Percentiles rank a stretch among this genome's conserved stretches.
These are phyloP conservation scores for Daedalea quercina DNA, from an alignment of 768 basidiomycete species.

Conservation along the genomic window DNA sequence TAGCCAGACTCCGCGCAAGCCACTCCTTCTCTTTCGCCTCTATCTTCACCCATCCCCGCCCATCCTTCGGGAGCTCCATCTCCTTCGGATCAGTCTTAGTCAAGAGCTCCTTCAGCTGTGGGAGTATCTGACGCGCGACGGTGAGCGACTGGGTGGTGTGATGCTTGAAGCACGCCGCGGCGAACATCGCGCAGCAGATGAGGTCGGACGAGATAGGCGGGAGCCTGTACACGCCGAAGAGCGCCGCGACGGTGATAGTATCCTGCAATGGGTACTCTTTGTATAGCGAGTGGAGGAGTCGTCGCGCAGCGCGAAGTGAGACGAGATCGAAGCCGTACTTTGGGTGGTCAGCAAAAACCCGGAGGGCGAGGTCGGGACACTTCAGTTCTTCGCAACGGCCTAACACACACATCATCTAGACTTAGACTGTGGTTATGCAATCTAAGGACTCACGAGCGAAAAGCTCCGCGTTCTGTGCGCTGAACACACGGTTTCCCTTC, in stretches of 20 bases:
- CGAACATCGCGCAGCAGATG: slow-evolving; percentile 48
- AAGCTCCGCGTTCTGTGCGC: slow-evolving; percentile 33
- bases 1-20: slow-evolving; percentile 29
- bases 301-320: slow-evolving; percentile 44
- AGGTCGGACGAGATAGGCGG: slow-evolving; percentile 50
- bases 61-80: slow-evolving; percentile 8
- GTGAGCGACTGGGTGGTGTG: slow-evolving; percentile 26
- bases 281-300: slow-evolving; percentile 52
- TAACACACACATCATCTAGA: slow-evolving; percentile 17
- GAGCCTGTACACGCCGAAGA: slow-evolving; percentile 49
- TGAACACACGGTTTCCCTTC: slow-evolving; percentile 28
- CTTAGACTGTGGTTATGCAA: not conserved
- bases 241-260: slow-evolving; percentile 42
- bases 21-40: slow-evolving; percentile 30
- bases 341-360: slow-evolving; percentile 54
- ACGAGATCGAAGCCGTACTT: slow-evolving; percentile 50
- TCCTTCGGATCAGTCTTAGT: slow-evolving; percentile 10
- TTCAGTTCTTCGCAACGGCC: slow-evolving; percentile 57
- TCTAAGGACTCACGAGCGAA: slow-evolving; percentile 45
- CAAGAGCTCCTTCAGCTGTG: slow-evolving; percentile 31
- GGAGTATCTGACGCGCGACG: slow-evolving; percentile 37
- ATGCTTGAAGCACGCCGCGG: slow-evolving; percentile 47
- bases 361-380: slow-evolving; percentile 49
- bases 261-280: slow-evolving; percentile 38
- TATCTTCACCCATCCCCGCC: slow-evolving; percentile 17